These are phyloP conservation scores for Jacaranda mimosifolia DNA, from an alignment of 257 asterid genomes.

Conservation along the genomic window DNA sequence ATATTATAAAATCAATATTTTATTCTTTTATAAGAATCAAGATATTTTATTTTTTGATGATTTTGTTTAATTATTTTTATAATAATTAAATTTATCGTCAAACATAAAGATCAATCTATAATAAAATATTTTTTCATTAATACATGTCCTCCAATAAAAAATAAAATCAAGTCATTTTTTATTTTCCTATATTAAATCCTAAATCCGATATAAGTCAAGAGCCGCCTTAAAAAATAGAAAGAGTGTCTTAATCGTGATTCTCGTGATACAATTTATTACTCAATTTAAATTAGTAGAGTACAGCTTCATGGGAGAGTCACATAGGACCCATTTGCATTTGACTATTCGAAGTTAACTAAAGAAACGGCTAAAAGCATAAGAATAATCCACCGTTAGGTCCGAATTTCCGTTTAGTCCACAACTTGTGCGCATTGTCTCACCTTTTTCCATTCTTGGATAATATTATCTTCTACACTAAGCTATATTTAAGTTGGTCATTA, in stretches of 20 bases:
- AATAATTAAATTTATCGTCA: too few species aligned
- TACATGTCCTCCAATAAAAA: too few species aligned
- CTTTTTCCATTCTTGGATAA: background rate
- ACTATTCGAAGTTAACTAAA: background rate
- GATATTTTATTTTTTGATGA: too few species aligned
- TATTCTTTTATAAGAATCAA: too few species aligned
- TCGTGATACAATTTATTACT: background rate
- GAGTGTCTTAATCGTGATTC: background rate
- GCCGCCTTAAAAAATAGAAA: background rate
- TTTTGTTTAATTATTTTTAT: too few species aligned
- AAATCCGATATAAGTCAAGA: background rate
- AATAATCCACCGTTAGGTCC: background rate
- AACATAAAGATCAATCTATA: too few species aligned
- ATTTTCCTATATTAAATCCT: background rate
- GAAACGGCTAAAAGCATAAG: slow-evolving; percentile 20
- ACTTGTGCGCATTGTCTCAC: background rate
- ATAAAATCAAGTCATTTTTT: too few species aligned
- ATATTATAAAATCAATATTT: too few species aligned
- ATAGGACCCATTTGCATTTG: slow-evolving; percentile 19
- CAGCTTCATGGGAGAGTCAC: background rate
- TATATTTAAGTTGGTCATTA: background rate
- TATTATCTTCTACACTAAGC: background rate
- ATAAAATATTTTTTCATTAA: too few species aligned
- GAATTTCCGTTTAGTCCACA: background rate
- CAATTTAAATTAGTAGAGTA: background rate